Conservation (phyloP, 2,329 filamentous ascomycete species). For the Cladophialophora psammophila region DNA sequence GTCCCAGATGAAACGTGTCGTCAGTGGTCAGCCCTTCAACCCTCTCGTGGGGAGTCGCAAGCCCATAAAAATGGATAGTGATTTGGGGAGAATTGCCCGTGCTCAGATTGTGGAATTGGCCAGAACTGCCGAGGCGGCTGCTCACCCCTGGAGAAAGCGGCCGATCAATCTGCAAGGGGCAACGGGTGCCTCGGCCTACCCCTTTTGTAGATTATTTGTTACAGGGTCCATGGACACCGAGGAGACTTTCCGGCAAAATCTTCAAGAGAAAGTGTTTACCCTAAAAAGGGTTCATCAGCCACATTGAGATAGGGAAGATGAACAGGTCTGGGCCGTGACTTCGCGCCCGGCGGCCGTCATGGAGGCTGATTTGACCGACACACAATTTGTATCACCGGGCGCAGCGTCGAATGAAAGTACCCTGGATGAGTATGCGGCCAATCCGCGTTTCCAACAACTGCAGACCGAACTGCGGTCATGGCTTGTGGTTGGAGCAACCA, state of each 20-base stretch:
- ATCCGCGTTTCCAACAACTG: constrained; percentile 28
- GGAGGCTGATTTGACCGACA: too few species aligned
- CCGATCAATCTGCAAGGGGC: not conserved
- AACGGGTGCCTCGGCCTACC: not conserved
- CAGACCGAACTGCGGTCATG: constrained; percentile 25
- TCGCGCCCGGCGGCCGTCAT: too few species aligned
- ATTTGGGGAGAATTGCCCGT: too few species aligned
- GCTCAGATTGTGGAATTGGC: too few species aligned
- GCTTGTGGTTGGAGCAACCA: constrained; percentile 19
- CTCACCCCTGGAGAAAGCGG: not conserved
- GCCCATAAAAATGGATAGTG: too few species aligned
- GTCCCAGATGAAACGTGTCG: not conserved
- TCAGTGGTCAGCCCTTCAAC: not conserved
- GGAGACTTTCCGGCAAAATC: not conserved
- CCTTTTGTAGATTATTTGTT: not conserved
- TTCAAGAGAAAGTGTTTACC: not conserved
- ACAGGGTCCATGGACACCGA: not conserved
- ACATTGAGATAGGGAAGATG: too few species aligned
- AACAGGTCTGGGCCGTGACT: too few species aligned
- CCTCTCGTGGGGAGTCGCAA: too few species aligned
- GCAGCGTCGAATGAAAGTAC: constrained; percentile 18
- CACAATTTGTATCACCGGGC: constrained; percentile 20
- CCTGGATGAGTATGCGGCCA: constrained; percentile 21
- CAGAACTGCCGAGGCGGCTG: not conserved
- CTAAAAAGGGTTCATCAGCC: too few species aligned